Evolutionary conservation across 768 basidiomycete genomes (phyloP).

Genomic region (Macrolepiota albuminosa): DNA sequence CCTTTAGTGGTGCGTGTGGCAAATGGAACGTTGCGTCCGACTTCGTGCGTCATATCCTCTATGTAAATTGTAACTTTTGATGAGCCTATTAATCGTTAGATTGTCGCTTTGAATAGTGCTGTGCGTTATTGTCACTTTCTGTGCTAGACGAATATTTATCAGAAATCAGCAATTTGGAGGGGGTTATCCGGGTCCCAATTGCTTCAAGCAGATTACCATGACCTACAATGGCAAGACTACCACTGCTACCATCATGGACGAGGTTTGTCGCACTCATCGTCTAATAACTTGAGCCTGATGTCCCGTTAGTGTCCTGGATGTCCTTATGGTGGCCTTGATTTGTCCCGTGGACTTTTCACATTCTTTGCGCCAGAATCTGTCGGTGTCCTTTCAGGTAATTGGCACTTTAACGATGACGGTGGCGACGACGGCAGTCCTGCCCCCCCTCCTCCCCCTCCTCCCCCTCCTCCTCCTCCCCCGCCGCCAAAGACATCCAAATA

Average conservation of each 20-base stretch:
- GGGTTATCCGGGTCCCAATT: constrained; percentile 41
- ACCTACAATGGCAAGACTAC: constrained; percentile 52
- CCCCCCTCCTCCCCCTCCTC: not conserved
- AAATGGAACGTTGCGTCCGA: constrained; percentile 19
- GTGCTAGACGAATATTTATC: not conserved
- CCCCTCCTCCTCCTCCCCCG: not conserved
- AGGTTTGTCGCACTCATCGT: constrained; percentile 27
- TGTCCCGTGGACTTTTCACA: constrained; percentile 52
- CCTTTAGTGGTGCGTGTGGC: constrained; percentile 26
- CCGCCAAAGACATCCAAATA: constrained; percentile 13
- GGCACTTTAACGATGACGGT: constrained; percentile 33
- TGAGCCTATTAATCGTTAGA: constrained; percentile 13
- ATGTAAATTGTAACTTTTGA: not conserved
- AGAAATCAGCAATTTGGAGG: constrained; percentile 48
- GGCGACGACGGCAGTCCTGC: constrained; percentile 14
- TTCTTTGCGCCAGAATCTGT: constrained; percentile 38
- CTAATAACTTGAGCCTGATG: constrained; percentile 14
- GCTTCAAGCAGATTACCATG: constrained; percentile 61
- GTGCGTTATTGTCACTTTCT: constrained; percentile 22
- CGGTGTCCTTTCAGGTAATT: constrained; percentile 47
- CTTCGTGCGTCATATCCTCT: constrained; percentile 18
- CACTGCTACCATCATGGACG: constrained; percentile 56
- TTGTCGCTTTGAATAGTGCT: constrained; percentile 26
- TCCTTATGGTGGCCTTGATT: constrained; percentile 55
- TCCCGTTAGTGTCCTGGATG: constrained; percentile 3